Evolutionary conservation across 208 protist genomes (phyloP).

Genomic region (Trypanosoma boissoni): DNA sequence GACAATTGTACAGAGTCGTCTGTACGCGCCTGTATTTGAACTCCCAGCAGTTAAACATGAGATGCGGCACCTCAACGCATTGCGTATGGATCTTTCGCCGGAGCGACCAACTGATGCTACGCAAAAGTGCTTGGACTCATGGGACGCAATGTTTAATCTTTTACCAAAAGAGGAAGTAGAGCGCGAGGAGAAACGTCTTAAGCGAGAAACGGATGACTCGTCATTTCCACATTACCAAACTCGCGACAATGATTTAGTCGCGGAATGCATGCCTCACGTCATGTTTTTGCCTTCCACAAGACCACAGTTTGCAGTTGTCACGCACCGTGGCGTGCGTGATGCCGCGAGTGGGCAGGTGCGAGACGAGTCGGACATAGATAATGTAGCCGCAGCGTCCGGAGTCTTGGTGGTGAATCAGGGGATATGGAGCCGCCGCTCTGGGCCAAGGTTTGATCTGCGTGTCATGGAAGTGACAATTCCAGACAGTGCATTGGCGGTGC

Average conservation of each 20-base stretch:
- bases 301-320: conserved; percentile 70
- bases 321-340: conserved; percentile 44
- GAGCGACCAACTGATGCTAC: conserved; percentile 7
- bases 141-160: conserved; percentile 2
- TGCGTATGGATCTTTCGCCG: conserved; percentile 61
- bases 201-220: conserved; percentile 19
- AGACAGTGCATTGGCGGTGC: conserved; percentile 43
- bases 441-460: conserved; percentile 57
- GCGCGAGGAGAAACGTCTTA: conserved; percentile 33
- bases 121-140: not conserved
- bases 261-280: conserved; percentile 78
- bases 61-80: conserved; percentile 45
- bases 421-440: conserved; percentile 67
- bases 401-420: conserved; percentile 82
- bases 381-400: conserved; percentile 44
- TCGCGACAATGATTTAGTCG: not conserved
- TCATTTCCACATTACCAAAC: not conserved
- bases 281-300: conserved; percentile 79
- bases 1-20: conserved; percentile 52
- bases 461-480: conserved; percentile 84
- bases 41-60: conserved; percentile 55
- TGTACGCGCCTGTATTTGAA: conserved; percentile 70
- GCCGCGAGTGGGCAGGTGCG: not conserved
- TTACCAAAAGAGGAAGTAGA: not conserved
- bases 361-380: conserved; percentile 33